A percentile compares a stretch with the other conserved stretches of the same genome.
Conservation (phyloP, 2,329 filamentous ascomycete species). For the Aspergillus pseudoterreus region DNA sequence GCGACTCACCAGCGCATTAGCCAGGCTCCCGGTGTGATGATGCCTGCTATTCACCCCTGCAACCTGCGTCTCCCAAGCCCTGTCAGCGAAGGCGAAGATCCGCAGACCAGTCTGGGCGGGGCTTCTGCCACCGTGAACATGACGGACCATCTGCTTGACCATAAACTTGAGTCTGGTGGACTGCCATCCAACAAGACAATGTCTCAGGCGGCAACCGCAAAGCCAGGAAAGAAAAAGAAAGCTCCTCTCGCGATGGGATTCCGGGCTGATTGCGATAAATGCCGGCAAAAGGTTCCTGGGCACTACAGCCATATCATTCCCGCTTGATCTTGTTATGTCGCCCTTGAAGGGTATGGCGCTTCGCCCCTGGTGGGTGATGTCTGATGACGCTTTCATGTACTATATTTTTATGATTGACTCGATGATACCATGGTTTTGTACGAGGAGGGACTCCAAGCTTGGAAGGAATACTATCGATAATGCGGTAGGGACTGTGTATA, state of each 20-base stretch:
- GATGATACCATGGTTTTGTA: slow-evolving; percentile 2
- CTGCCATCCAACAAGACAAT: too few species aligned
- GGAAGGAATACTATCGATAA: too few species aligned
- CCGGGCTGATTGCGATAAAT: slow-evolving; percentile 74
- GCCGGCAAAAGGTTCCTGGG: slow-evolving; percentile 67
- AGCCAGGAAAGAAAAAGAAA: slow-evolving; percentile 46
- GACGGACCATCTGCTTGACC: background rate
- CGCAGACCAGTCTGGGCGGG: background rate
- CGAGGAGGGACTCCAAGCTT: too few species aligned
- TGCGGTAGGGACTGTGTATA: too few species aligned
- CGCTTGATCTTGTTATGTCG: slow-evolving; percentile 14
- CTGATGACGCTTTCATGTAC: background rate
- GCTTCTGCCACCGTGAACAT: background rate
- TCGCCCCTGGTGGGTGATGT: too few species aligned
- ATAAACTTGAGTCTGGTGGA: too few species aligned
- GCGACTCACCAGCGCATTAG: background rate
- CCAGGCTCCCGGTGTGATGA: background rate
- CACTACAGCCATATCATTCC: slow-evolving; percentile 76
- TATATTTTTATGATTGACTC: background rate
- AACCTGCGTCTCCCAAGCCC: slow-evolving; percentile 36
- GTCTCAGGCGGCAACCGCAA: background rate
- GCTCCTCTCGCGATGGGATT: slow-evolving; percentile 71
- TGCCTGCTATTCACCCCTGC: slow-evolving; percentile 12
- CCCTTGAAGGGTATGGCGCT: background rate
- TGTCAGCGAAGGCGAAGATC: slow-evolving; percentile 34